Evolutionary conservation across 371 early-diverging fungal species (phyloP).

Genomic region (Fennellomyces sp.): DNA sequence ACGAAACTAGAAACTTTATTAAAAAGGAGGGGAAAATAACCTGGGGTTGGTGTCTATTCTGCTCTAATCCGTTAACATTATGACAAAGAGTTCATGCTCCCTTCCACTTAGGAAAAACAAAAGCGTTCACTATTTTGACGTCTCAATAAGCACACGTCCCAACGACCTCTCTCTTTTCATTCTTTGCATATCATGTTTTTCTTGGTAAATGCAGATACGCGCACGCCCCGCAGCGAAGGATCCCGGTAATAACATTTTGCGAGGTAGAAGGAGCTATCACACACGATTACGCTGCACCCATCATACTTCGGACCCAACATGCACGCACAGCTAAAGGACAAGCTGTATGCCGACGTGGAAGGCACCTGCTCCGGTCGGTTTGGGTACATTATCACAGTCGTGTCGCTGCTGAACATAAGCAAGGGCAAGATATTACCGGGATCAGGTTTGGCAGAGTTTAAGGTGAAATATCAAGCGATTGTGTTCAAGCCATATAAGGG

Average conservation of each 20-base stretch:
- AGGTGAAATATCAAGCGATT: slow-evolving; percentile 94
- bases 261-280: slow-evolving; percentile 76
- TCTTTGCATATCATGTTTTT: no score
- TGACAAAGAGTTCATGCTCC: no score
- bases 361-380: slow-evolving; percentile 93
- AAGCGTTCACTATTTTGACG: no score
- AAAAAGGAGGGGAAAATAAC: no score
- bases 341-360: slow-evolving; percentile 92
- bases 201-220: slow-evolving; percentile 2
- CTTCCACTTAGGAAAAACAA: no score
- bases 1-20: no score
- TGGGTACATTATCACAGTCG: slow-evolving; percentile 93
- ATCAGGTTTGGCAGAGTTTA: slow-evolving; percentile 93
- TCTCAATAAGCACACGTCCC: no score
- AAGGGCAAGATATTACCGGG: slow-evolving; percentile 88
- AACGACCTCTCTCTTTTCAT: no score
- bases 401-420: slow-evolving; percentile 76
- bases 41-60: no score
- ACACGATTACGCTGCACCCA: slow-evolving; percentile 93
- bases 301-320: slow-evolving; percentile 89
- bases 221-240: no score
- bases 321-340: slow-evolving; percentile 73
- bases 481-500: slow-evolving; percentile 97
- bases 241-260: no score
- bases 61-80: no score